Conservation (phyloP, 2,329 filamentous ascomycete genomes). For the Aspergillus aculeatinus region DNA sequence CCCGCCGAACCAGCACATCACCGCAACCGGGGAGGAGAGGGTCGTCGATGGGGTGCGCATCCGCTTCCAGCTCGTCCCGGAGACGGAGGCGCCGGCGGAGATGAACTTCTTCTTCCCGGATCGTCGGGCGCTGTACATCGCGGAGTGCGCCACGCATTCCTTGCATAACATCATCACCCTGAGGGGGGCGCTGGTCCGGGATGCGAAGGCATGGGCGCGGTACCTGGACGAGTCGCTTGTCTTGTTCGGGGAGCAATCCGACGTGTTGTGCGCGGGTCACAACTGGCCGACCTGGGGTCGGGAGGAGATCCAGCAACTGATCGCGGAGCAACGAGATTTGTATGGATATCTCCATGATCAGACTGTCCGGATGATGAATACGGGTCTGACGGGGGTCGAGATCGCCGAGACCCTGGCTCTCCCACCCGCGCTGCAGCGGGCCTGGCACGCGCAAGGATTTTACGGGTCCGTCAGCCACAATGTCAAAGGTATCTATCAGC, state of each 20-base stretch:
- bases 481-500: constrained; percentile 41
- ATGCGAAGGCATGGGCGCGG: constrained; percentile 42
- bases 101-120: constrained; percentile 45
- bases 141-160: constrained; percentile 42
- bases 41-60: constrained; percentile 40
- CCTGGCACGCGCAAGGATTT: constrained; percentile 36
- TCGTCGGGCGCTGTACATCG: constrained; percentile 37
- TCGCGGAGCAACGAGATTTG: constrained; percentile 41
- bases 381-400: constrained; percentile 38
- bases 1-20: constrained; percentile 36
- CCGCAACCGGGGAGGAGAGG: constrained; percentile 31
- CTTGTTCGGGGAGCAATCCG: constrained; percentile 32
- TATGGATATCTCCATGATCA: constrained; percentile 45
- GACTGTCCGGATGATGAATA: constrained; percentile 42
- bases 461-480: constrained; percentile 43
- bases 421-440: constrained; percentile 31
- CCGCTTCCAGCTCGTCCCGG: constrained; percentile 44
- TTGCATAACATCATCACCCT: constrained; percentile 47
- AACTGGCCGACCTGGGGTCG: constrained; percentile 47
- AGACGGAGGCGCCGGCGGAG: constrained; percentile 46
- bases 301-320: constrained; percentile 21
- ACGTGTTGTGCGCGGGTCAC: constrained; percentile 42
- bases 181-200: constrained; percentile 43
- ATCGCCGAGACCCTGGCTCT: constrained; percentile 42
- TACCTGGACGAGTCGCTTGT: constrained; percentile 43